Evolutionary conservation across 2,329 filamentous ascomycete genomes (phyloP), one percentile per base, ranked within the genome.

Genomic region (Sarocladium kiliense): DNA sequence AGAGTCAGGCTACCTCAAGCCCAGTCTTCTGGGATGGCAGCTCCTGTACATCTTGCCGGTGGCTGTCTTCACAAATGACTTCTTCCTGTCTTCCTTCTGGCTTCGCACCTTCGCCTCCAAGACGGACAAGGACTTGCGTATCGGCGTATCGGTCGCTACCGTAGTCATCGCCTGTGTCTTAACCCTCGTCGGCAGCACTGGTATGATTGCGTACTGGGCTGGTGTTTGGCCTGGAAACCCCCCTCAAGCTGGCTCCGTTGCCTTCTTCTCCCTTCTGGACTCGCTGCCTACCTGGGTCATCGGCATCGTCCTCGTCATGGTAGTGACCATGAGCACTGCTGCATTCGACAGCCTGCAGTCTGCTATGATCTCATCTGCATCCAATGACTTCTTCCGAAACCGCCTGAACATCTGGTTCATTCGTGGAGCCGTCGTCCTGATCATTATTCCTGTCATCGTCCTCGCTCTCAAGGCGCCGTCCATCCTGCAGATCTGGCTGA

Each of bases 61-160:
- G 5, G 89, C 89, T 44, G 81, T 94, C 60, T 66, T 92, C 55
- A 92, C 89, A 57, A 94, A 93, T 72, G 86, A 92, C 74, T 92
- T 94, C 76, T 94, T 94, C 75, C 76, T 94, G 42, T 90, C 88
- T 30, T 87, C 84, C 61, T 91, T 90, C 71, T 94, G 89, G 89
- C 81, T 93, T 68, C 86, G 89, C 53, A 89, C 89, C 4, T 94
- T 94, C 64, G 87, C 89, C 18, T 88, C 88, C 53, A 86, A 82
- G 68, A 89, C 87, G 0, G 89, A 94, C 75, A 85, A 80, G 64
- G 89, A 93, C 65, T 80, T 94, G 6, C 86, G 83, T 76, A 76
- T 92, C 55, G 90, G 89, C 50, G 80, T 89, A 27, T 80, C 79
- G n/a, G 76, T 89, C 51, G 88, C 89, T 18, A 80, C 80, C 7